Base-by-base conservation (phyloP, 2,329 filamentous ascomycete species). In the Botryotinia convoluta region DNA sequence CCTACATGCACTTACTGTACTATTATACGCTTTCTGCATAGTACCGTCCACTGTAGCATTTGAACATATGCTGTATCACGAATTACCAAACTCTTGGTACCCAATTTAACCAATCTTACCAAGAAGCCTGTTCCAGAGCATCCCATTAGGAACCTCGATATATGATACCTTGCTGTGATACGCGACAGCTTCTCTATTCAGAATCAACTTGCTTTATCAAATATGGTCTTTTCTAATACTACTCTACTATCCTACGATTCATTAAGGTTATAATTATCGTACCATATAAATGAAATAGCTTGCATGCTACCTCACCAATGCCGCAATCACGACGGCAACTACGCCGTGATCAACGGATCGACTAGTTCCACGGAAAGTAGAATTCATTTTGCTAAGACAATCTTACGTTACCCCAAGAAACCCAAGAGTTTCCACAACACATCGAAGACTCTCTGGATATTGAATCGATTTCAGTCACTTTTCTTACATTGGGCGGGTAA, bases 21-120 rank as follows among this genome's bases (percentile, higher is more conserved):
- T 18, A n/a, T 61, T 9, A 18, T 18, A 57, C 51, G 57, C 57
- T 37, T 39, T 61, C 59, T 61, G 59, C 59, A 37, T 61, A 22
- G 35, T 39, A 26, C 61, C 61, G 39, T 32, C 61, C 48, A 26
- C 32, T 37, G 44, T 67, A 22, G 45, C 10, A 54, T 29, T 39
- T 1, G 18, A 1, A 9, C 22, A 67, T 54, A 51, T 45, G 45
- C 14, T 39, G 45, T 39, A 29, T 67, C 64, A 54, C 64, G 45
- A 54, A 20, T 39, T 67, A 54, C 64, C 64, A 67, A 29, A 37
- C 45, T 37, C 45, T 67, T 67, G 64, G 64, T 54, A 67, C 64
- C 63, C 7, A 20, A 54, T n/a, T 54, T 9, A 39, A 39, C 64
- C 64, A 67, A 54, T 54, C 64, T 29, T 22, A 29, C 64, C 26